These are phyloP conservation scores for Diplosphaera chodatii DNA, from an alignment of 139 green algal genomes.

Conservation along the genomic window DNA sequence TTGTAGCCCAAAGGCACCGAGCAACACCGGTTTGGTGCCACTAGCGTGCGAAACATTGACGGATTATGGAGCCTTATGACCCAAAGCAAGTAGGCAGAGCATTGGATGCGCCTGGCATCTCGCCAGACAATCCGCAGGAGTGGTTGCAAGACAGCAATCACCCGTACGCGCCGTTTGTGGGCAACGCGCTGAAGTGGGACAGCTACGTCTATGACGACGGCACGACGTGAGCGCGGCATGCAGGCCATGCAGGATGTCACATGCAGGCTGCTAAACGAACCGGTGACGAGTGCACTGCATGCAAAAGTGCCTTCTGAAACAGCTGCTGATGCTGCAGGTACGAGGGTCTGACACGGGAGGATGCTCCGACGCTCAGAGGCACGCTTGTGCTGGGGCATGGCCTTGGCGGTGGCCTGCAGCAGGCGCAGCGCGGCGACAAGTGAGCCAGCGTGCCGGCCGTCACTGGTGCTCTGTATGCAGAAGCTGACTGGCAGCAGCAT, in stretches of 20 bases:
- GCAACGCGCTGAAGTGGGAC: conserved; percentile 80
- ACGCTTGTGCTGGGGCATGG: conserved; percentile 76
- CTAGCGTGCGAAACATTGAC: too few species aligned
- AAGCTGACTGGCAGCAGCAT: too few species aligned
- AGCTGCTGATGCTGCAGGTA: conserved; percentile 55
- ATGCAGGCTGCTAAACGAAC: too few species aligned
- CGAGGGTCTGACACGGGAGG: conserved; percentile 72
- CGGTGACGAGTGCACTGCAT: too few species aligned
- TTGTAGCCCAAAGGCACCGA: too few species aligned
- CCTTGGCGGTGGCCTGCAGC: conserved; percentile 68
- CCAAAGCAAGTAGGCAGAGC: conserved; percentile 11
- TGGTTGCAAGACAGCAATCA: conserved; percentile 28
- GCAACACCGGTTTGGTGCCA: too few species aligned
- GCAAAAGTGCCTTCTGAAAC: too few species aligned
- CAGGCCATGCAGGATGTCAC: too few species aligned
- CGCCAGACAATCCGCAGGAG: conserved; percentile 7
- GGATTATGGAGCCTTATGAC: not conserved
- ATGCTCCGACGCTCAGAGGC: conserved; percentile 75
- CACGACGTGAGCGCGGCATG: conserved; percentile 66
- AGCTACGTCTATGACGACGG: conserved; percentile 83
- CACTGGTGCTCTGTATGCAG: too few species aligned
- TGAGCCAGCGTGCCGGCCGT: conserved; percentile 15
- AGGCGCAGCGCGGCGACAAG: conserved; percentile 49
- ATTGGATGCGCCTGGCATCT: conserved; percentile 5
- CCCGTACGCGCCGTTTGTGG: conserved; percentile 77